Evolutionary conservation across 2,329 filamentous ascomycete genomes (phyloP).

Genomic region (Diaporthe sp.): DNA sequence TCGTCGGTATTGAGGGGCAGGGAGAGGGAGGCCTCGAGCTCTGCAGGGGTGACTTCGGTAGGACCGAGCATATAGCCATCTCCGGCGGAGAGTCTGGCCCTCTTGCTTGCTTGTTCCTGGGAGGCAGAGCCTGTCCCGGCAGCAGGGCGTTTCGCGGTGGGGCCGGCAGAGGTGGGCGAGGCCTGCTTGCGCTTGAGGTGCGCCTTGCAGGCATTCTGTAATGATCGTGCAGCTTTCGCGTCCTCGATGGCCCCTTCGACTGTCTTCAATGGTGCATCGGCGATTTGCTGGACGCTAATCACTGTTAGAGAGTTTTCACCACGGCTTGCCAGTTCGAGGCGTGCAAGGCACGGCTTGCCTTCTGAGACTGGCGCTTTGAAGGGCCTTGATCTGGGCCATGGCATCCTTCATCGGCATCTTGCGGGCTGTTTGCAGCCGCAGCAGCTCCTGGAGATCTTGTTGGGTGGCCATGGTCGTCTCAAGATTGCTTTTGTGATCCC

Average conservation of each 20-base stretch:
- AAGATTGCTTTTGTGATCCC: background rate
- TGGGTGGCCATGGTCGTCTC: conserved; percentile 60
- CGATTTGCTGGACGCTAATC: conserved; percentile 64
- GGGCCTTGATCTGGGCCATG: conserved; percentile 66
- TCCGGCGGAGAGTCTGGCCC: conserved; percentile 41
- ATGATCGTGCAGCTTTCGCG: conserved; percentile 58
- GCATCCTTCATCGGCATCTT: conserved; percentile 70
- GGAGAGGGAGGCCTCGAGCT: conserved; percentile 71
- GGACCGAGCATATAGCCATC: conserved; percentile 44
- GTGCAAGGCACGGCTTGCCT: conserved; percentile 57
- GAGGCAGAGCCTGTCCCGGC: conserved; percentile 33
- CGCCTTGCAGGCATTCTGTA: conserved; percentile 66
- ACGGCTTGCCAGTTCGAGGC: too few relatives aligned
- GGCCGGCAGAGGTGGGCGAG: conserved; percentile 26
- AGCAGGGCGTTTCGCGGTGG: conserved; percentile 46
- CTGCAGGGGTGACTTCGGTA: conserved; percentile 58
- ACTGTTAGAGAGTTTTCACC: background rate
- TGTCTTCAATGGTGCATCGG: conserved; percentile 55
- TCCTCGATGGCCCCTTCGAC: conserved; percentile 60
- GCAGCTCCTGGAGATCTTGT: conserved; percentile 69
- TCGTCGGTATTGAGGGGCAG: conserved; percentile 70
- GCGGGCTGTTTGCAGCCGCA: conserved; percentile 68
- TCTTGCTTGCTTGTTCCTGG: conserved; percentile 44
- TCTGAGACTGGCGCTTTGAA: conserved; percentile 64
- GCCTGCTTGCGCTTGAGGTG: conserved; percentile 54